phyloP scores from a whole-genome alignment of 805 yeast species.

The Saccharomyces eubayanus region DNA sequence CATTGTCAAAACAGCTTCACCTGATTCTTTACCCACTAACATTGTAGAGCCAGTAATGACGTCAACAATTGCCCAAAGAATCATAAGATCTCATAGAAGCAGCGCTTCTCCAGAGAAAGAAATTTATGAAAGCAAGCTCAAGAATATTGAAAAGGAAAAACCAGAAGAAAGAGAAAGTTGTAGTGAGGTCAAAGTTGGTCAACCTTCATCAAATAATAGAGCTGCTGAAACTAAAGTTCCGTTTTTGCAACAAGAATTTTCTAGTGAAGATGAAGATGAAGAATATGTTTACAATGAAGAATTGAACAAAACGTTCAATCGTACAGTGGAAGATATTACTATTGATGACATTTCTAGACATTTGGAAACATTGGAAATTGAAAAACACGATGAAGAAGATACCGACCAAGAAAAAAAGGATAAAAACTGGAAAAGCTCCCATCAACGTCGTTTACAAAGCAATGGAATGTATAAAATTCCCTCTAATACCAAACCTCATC shows the following conservation, averaged over 20 bases:
- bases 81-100: constrained; percentile 18
- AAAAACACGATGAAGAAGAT: constrained; percentile 11
- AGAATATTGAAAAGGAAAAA: constrained; percentile 3
- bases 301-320: constrained; percentile 31
- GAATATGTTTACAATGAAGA: constrained; percentile 32
- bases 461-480: constrained; percentile 24
- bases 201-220: constrained; percentile 2
- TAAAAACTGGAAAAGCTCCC: constrained; percentile 2
- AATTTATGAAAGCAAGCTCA: background rate
- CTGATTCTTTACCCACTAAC: background rate
- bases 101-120: background rate
- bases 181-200: background rate
- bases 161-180: background rate
- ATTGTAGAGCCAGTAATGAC: background rate
- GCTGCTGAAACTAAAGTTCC: constrained; percentile 18
- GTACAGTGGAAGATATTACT: constrained; percentile 33
- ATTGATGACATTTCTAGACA: constrained; percentile 33
- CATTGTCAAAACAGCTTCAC: background rate
- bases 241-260: constrained; percentile 23
- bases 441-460: constrained; percentile 7
- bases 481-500: constrained; percentile 22
- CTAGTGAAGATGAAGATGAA: constrained; percentile 31
- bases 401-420: background rate
- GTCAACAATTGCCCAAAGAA: constrained; percentile 15
- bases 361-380: constrained; percentile 29